Percentiles rank a stretch among this genome's conserved stretches.
Evolutionary conservation across 2,329 filamentous ascomycete species (phyloP).

Genomic region (Lojkania enalia): DNA sequence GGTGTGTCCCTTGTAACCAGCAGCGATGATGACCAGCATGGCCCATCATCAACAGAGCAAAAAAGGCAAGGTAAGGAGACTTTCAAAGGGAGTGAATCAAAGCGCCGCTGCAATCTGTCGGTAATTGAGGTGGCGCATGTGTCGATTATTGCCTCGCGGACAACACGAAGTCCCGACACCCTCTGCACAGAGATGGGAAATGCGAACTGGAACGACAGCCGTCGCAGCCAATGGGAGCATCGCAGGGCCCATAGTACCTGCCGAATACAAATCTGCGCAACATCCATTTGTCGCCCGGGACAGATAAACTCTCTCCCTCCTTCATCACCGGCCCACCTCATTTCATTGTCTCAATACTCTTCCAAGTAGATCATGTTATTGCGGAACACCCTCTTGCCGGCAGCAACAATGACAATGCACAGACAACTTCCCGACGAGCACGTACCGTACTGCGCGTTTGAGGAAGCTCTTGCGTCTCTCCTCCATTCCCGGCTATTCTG

Average conservation of each 20-base stretch:
- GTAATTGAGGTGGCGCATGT: constrained; percentile 9
- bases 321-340: neutral
- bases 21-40: neutral
- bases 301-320: neutral
- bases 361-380: neutral
- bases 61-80: too few species aligned
- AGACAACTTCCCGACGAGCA: too few species aligned
- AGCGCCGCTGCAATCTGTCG: constrained; percentile 10
- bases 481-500: too few species aligned
- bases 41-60: too few species aligned
- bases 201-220: neutral
- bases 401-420: too few species aligned
- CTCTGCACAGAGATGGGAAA: constrained; percentile 3
- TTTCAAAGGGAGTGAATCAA: too few species aligned
- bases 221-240: constrained; percentile 1
- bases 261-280: neutral
- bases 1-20: neutral
- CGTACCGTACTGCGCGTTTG: too few species aligned
- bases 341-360: neutral
- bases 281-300: neutral
- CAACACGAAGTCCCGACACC: constrained; percentile 4
- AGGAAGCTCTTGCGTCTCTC: too few species aligned
- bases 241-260: neutral
- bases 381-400: too few species aligned
- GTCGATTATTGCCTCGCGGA: neutral